A percentile compares a stretch with the other conserved stretches of the same genome.
phyloP scores from a whole-genome alignment of 2,329 filamentous ascomycete species.

The Neonectria sp. region DNA sequence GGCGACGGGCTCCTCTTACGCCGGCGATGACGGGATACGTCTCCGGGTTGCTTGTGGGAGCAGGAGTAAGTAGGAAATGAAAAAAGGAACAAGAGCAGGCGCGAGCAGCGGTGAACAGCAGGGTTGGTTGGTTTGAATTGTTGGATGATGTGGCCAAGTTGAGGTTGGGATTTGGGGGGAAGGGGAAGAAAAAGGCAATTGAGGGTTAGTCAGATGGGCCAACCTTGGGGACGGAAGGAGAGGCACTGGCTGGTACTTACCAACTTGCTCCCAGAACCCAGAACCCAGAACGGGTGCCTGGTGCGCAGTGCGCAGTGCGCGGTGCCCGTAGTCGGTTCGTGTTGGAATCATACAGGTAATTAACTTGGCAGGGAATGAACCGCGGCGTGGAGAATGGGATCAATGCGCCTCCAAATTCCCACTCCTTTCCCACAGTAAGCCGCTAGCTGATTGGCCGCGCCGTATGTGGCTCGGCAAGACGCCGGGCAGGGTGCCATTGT shows the following conservation, averaged over 20 bases:
- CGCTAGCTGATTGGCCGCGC: not conserved
- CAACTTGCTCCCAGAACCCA: not conserved
- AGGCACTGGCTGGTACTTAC: not conserved
- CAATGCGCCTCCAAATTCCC: not conserved
- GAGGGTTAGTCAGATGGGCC: not conserved
- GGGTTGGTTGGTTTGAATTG: not conserved
- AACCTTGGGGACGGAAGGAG: not conserved
- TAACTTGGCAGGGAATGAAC: not conserved
- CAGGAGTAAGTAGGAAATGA: not conserved
- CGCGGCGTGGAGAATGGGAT: not conserved
- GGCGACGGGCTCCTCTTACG: not conserved
- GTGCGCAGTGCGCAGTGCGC: no score
- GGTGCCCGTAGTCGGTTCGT: not conserved
- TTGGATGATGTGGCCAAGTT: not conserved
- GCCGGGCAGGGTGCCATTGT: not conserved
- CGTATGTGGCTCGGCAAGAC: slow-evolving; percentile 11
- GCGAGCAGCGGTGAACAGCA: no score
- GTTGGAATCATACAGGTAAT: slow-evolving; percentile 4
- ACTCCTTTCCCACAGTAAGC: not conserved
- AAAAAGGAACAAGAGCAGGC: not conserved
- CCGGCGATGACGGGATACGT: not conserved
- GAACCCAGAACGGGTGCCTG: not conserved
- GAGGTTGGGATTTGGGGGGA: not conserved
- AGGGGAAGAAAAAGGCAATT: not conserved
- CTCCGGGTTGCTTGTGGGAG: not conserved